These are phyloP conservation scores for Spiraea crenata DNA, from an alignment of 331 rosid genomes.

Conservation along the genomic window DNA sequence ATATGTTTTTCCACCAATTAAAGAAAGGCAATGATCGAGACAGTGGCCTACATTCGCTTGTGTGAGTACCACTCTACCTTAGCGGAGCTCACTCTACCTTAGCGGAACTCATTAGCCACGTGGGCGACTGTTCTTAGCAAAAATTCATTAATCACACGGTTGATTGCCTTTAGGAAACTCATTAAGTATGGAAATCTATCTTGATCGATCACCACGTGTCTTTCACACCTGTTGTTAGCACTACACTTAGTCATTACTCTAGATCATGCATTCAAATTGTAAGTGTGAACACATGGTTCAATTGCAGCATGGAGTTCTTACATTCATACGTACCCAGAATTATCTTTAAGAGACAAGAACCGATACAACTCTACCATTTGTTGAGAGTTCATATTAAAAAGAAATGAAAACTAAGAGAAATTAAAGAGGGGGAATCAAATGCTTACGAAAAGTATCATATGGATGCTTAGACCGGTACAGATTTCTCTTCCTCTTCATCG, in stretches of 20 bases:
- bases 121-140: too few species aligned
- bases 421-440: conserved; percentile 17
- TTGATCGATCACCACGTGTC: background rate
- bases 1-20: too few species aligned
- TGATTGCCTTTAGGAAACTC: background rate
- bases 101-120: too few species aligned
- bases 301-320: too few species aligned
- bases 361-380: too few species aligned
- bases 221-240: background rate
- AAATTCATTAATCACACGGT: too few species aligned
- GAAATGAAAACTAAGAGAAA: conserved; percentile 12
- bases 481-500: conserved; percentile 44
- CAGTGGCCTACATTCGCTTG: too few species aligned
- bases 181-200: background rate
- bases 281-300: background rate
- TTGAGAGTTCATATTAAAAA: background rate
- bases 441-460: conserved; percentile 55
- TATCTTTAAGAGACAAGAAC: too few species aligned
- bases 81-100: too few species aligned
- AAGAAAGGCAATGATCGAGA: too few species aligned
- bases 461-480: conserved; percentile 55
- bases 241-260: background rate
- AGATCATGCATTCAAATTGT: background rate
- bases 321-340: too few species aligned
- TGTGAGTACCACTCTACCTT: too few species aligned